phyloP scores from a whole-genome alignment of 306 rosid species.

The Pterocarpus macrocarpus region DNA sequence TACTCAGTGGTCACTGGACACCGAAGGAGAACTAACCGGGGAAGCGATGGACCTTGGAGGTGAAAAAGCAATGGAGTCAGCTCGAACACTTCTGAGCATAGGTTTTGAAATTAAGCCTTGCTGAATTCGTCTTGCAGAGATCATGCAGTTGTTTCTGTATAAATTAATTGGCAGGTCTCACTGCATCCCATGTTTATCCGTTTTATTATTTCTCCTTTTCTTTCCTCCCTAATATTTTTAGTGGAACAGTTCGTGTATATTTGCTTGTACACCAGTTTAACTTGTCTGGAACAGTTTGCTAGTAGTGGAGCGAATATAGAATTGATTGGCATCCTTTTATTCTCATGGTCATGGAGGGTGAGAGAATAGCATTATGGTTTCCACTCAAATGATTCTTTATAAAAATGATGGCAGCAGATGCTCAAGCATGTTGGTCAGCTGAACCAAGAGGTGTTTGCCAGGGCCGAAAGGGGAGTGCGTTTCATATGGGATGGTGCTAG shows the following conservation, averaged over 20 bases:
- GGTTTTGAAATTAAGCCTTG: slow-evolving; percentile 99
- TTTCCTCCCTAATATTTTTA: slow-evolving; percentile 49
- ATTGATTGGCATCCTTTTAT: slow-evolving; percentile 43
- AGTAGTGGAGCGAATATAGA: slow-evolving; percentile 51
- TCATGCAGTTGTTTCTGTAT: slow-evolving; percentile 54
- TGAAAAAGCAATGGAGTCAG: slow-evolving; percentile 98
- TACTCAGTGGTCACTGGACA: slow-evolving; percentile 89
- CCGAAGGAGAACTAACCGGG: slow-evolving; percentile 89
- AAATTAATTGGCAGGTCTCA: slow-evolving; percentile 60
- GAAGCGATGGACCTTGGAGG: slow-evolving; percentile 95
- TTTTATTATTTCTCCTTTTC: slow-evolving; percentile 5
- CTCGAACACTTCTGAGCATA: slow-evolving; percentile 95
- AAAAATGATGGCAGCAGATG: slow-evolving; percentile 7
- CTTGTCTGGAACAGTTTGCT: slow-evolving; percentile 59
- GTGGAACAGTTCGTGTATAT: slow-evolving; percentile 68
- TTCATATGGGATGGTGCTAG: no score
- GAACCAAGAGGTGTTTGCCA: not conserved
- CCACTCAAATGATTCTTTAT: slow-evolving; percentile 16
- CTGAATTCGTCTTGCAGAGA: slow-evolving; percentile 56
- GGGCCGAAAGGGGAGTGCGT: not conserved
- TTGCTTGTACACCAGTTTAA: slow-evolving; percentile 51
- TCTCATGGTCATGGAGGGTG: slow-evolving; percentile 5
- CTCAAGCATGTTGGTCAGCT: not conserved
- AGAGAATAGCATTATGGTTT: not conserved
- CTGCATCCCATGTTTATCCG: slow-evolving; percentile 31